phyloP scores from a whole-genome alignment of 148 eudicot species.

The Fagopyrum homotropicum region DNA sequence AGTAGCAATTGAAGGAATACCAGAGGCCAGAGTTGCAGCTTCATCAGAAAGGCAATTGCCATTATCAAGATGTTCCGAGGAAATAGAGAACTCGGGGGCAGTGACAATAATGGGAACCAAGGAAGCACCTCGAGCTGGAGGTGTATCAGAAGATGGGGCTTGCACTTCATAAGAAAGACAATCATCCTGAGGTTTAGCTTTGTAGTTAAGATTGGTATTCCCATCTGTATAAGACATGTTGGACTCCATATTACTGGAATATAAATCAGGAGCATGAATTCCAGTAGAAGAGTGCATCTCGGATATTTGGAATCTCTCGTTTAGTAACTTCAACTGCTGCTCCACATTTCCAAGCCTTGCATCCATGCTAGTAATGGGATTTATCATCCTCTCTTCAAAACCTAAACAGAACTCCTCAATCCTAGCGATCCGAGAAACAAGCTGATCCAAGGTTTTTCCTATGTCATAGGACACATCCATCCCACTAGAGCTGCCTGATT shows the following conservation, averaged over 20 bases:
- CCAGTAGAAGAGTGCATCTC: conserved; percentile 26
- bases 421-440: conserved; percentile 59
- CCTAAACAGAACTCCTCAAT: conserved; percentile 66
- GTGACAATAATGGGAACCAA: not conserved
- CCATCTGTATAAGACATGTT: conserved; percentile 34
- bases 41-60: conserved; percentile 20
- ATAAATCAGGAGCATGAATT: conserved; percentile 55
- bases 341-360: conserved; percentile 75
- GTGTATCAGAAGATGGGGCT: conserved; percentile 17
- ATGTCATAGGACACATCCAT: conserved; percentile 23
- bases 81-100: conserved; percentile 5
- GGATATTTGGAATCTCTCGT: conserved; percentile 30
- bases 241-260: conserved; percentile 39
- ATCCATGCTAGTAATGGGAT: conserved; percentile 71
- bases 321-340: conserved; percentile 47
- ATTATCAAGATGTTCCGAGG: conserved; percentile 23
- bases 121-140: conserved; percentile 18
- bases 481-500: conserved; percentile 14
- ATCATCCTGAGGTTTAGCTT: conserved; percentile 21
- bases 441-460: conserved; percentile 58
- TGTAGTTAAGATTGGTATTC: conserved; percentile 21
- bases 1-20: conserved; percentile 15
- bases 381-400: conserved; percentile 77
- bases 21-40: conserved; percentile 15
- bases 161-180: conserved; percentile 18